Evolutionary conservation across 2,329 filamentous ascomycete genomes (phyloP).

Genomic region (Aureobasidium sp.): DNA sequence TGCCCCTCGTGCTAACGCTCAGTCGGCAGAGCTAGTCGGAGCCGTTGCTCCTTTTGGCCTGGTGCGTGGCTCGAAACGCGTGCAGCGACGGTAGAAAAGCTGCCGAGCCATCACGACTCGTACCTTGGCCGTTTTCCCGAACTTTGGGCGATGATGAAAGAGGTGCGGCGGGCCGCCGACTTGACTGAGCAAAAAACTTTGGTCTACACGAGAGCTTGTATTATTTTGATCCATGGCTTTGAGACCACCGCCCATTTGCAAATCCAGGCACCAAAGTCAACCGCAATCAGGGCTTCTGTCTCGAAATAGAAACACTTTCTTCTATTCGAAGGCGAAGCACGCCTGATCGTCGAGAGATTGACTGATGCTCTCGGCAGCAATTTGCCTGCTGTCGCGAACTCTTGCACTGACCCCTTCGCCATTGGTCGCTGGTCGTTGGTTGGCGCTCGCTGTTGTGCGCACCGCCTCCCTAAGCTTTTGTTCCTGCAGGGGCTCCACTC

Average conservation of each 20-base stretch:
- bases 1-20: conserved; percentile 6
- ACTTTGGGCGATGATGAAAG: conserved; percentile 10
- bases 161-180: conserved; percentile 5
- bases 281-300: not conserved
- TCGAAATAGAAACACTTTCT: conserved; percentile 11
- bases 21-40: conserved; percentile 5
- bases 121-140: conserved; percentile 1
- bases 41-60: not conserved
- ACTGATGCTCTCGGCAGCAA: conserved; percentile 9
- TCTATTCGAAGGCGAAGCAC: conserved; percentile 13
- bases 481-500: conserved; percentile 17
- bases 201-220: conserved; percentile 6
- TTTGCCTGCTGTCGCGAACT: conserved; percentile 10
- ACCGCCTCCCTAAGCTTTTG: conserved; percentile 13
- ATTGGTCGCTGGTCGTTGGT: conserved; percentile 1
- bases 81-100: conserved; percentile 1
- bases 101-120: conserved; percentile 3
- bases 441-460: conserved; percentile 10
- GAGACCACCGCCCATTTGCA: not conserved
- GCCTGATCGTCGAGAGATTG: conserved; percentile 5
- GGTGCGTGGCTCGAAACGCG: conserved; percentile 7
- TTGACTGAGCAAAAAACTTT: not conserved
- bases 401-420: conserved; percentile 11
- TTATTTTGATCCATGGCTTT: conserved; percentile 3
- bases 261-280: conserved; percentile 9